Evolutionary conservation across 1,284 basidiomycete species (phyloP).

Genomic region (Earliella scabrosa): DNA sequence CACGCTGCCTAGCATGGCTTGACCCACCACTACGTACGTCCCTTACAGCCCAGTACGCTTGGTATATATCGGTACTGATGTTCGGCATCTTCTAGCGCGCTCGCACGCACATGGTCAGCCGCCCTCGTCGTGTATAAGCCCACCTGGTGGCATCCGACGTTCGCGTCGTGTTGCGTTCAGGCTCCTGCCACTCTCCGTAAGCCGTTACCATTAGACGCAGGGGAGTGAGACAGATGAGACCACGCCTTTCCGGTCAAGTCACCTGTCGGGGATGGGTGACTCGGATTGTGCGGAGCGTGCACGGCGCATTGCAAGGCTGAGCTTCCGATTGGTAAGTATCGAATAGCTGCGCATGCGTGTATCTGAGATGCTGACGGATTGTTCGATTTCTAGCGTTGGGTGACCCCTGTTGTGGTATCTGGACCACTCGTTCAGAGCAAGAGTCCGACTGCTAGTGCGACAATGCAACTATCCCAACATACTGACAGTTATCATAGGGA

Average conservation of each 20-base stretch:
- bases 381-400: no score
- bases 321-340: constrained; percentile 5
- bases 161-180: constrained; percentile 9
- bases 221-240: background rate
- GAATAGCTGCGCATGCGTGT: no score
- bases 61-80: no score
- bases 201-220: background rate
- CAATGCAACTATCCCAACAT: no score
- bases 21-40: background rate
- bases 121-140: constrained; percentile 3
- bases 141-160: constrained; percentile 12
- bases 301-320: constrained; percentile 12
- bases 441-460: no score
- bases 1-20: background rate
- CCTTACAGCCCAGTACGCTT: background rate
- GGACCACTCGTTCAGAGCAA: no score
- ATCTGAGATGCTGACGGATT: no score
- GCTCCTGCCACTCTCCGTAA: background rate
- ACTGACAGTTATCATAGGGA: no score
- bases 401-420: no score
- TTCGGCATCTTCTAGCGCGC: background rate
- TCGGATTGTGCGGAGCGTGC: constrained; percentile 10
- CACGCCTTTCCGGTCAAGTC: constrained; percentile 12
- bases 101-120: background rate
- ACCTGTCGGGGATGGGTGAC: constrained; percentile 10